phyloP scores from a whole-genome alignment of 257 asterid species.

The Solanum lignicaule region DNA sequence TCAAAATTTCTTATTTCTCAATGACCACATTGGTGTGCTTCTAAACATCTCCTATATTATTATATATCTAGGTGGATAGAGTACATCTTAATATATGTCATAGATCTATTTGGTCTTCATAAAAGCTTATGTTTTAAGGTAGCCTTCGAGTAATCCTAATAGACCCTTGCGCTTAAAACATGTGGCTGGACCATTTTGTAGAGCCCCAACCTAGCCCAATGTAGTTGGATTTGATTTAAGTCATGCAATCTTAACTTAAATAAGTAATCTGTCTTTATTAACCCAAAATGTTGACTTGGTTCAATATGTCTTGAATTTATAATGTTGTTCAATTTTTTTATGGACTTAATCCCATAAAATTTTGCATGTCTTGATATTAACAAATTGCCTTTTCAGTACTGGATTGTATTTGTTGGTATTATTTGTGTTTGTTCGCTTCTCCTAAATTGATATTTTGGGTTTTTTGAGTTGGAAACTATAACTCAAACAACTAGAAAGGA shows the following conservation, averaged over 20 bases:
- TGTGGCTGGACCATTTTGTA: neutral
- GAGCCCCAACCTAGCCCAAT: neutral
- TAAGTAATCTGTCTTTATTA: too few species aligned
- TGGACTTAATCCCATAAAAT: neutral
- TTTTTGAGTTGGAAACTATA: too few species aligned
- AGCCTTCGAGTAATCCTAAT: neutral
- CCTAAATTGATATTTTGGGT: too few species aligned
- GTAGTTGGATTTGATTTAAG: neutral
- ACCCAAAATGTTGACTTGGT: neutral
- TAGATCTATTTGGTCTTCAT: neutral
- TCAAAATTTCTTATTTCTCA: neutral
- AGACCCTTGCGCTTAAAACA: neutral
- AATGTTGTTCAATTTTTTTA: neutral
- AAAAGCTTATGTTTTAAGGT: too few species aligned
- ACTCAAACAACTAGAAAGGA: too few species aligned
- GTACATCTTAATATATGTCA: neutral
- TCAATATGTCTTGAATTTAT: neutral
- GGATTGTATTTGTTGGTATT: neutral
- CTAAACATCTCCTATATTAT: neutral
- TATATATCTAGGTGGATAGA: neutral
- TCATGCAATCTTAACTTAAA: neutral
- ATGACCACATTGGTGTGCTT: neutral
- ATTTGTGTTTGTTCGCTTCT: neutral
- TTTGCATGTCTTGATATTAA: neutral
- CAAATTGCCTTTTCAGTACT: neutral